These are phyloP conservation scores for Brachypodium distachyon DNA, from an alignment of 202 grass and related monocot genomes.

Conservation along the genomic window DNA sequence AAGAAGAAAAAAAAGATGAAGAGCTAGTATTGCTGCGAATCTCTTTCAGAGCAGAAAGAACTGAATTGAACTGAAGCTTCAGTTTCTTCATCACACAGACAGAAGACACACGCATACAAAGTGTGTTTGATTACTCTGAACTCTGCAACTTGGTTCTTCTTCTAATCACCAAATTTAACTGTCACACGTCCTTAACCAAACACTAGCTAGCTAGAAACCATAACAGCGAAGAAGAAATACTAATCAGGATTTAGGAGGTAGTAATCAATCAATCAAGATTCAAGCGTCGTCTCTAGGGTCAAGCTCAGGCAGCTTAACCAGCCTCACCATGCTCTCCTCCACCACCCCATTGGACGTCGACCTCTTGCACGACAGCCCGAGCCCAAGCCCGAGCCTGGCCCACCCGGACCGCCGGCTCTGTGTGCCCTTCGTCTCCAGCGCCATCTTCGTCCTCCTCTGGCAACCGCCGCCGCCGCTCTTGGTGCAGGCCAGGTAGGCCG, in stretches of 20 bases:
- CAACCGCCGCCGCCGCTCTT: slow-evolving; percentile 12
- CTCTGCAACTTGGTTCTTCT: background rate
- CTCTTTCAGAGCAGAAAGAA: background rate
- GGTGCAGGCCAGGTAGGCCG: slow-evolving; percentile 83
- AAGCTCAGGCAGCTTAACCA: slow-evolving; percentile 25
- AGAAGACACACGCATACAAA: background rate
- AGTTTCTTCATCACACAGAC: background rate
- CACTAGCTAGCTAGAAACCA: background rate
- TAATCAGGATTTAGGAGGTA: background rate
- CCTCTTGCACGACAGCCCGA: slow-evolving; percentile 52
- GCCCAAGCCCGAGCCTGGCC: slow-evolving; percentile 6
- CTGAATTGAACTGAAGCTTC: background rate
- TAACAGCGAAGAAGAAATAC: background rate
- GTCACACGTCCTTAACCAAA: background rate
- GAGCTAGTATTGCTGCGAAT: background rate
- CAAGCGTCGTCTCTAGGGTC: slow-evolving; percentile 24
- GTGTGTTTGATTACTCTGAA: background rate
- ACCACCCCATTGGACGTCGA: slow-evolving; percentile 7
- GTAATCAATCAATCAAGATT: background rate
- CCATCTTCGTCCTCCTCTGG: background rate
- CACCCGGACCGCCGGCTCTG: slow-evolving; percentile 8
- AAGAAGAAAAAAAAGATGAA: background rate
- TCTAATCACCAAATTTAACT: background rate
- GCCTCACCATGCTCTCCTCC: slow-evolving; percentile 45
- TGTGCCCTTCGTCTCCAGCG: background rate